Conservation (phyloP, 441 rosid genomes). For the Hypseocharis bilobata region DNA sequence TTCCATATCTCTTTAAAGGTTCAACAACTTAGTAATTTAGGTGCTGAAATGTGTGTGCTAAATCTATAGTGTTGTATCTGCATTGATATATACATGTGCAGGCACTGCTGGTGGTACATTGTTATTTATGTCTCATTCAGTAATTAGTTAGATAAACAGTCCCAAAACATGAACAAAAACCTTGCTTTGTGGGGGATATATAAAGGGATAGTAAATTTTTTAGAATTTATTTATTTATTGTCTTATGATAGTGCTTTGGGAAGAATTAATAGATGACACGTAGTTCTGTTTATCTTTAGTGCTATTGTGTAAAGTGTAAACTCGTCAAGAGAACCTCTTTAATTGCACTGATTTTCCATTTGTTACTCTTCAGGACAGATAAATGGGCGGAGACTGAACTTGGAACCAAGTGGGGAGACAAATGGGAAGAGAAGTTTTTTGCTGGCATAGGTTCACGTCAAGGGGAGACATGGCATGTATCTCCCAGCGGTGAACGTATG, state of each 20-base stretch:
- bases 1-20: neutral
- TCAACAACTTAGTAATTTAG: neutral
- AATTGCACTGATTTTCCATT: constrained; percentile 11
- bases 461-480: constrained; percentile 98
- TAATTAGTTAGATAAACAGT: neutral
- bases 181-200: neutral
- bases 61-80: neutral
- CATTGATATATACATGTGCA: neutral
- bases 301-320: too few relatives aligned
- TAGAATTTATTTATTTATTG: neutral
- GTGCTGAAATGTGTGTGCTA: neutral
- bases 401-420: constrained; percentile 98
- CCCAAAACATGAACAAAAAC: neutral
- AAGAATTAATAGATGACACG: neutral
- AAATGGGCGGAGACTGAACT: constrained; percentile 99
- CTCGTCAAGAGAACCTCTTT: neutral
- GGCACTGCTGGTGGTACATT: neutral
- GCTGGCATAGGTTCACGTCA: constrained; percentile 91
- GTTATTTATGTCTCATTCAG: neutral
- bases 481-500: constrained; percentile 71
- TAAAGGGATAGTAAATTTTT: constrained; percentile 7
- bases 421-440: constrained; percentile 98
- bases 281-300: constrained; percentile 6
- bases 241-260: constrained; percentile 4
- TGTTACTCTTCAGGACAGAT: constrained; percentile 73